Evolutionary conservation across 495 filamentous ascomycete genomes (phyloP).

Genomic region (Aspergillus asperescens): DNA sequence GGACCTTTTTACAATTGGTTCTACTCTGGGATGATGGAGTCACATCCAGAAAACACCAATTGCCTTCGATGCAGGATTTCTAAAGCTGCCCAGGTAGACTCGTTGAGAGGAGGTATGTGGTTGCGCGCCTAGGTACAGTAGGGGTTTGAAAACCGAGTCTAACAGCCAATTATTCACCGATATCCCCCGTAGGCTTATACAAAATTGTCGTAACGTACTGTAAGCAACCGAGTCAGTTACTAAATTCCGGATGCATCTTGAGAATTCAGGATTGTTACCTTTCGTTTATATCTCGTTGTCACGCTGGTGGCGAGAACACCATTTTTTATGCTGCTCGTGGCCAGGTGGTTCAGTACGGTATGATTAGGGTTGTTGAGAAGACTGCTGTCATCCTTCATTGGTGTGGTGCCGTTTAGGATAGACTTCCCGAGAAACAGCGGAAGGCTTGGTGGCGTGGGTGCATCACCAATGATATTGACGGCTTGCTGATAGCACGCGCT

Average conservation of each 20-base stretch:
- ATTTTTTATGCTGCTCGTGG: constrained; percentile 98
- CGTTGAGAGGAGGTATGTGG: background rate
- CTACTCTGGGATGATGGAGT: background rate
- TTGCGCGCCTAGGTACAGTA: background rate
- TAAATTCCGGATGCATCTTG: background rate
- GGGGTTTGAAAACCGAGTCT: background rate
- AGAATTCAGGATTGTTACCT: constrained; percentile 51
- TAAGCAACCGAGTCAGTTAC: constrained; percentile 11
- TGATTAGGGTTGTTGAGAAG: constrained; percentile 95
- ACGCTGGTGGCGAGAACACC: constrained; percentile 93
- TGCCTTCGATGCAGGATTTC: background rate
- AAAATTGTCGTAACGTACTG: constrained; percentile 97
- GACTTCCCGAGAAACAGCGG: constrained; percentile 92
- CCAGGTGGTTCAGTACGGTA: constrained; percentile 91
- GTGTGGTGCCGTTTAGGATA: constrained; percentile 81
- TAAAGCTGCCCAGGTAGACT: background rate
- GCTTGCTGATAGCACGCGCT: constrained; percentile 63
- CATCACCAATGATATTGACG: constrained; percentile 61
- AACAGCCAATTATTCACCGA: constrained; percentile 26
- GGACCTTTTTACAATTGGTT: background rate
- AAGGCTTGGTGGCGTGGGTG: constrained; percentile 76
- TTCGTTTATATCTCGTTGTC: constrained; percentile 92
- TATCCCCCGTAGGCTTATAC: constrained; percentile 77
- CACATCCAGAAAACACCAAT: background rate
- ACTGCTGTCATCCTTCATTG: constrained; percentile 96